Base-by-base conservation (phyloP, 2,329 filamentous ascomycete species). In the Talaromyces funiculosus region DNA sequence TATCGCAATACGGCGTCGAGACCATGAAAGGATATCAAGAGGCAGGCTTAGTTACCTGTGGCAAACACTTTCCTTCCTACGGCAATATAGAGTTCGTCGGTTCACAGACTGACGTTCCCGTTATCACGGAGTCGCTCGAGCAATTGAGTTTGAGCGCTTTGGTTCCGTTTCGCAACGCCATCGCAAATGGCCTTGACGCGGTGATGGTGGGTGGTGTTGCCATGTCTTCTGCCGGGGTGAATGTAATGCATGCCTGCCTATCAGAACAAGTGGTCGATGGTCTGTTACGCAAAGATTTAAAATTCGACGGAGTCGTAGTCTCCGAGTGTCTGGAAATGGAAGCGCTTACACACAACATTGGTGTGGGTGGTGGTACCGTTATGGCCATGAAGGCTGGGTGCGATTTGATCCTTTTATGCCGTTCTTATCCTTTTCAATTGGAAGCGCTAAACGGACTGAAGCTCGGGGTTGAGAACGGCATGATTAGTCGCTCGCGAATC, bases 301-400 rank as follows among this genome's bases (percentile, higher is more conserved):
- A 89, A 2, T 97, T 97, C 68, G 85, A 90, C 54, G 93, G 93
- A 1, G 92, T 97, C 2, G 92, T 94, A 24, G 91, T 97, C 54
- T 97, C 92, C 0, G 93, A 97, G 71, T 97, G 93, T 66, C 78
- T 97, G 7, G 93, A 97, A 72, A 97, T 97, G 93, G 92, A 97
- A 70, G 92, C 92, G 0, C 82, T 97, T 8, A 94, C 91, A 65
- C 90, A 96, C 70, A 95, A 97, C 68, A 94, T 97, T 54, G 93
- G 93, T n/a, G 92, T 99, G 18, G 92, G 93, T 66, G 93, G 94
- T 42, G 94, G 94, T 12, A 96, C 93, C 0, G 91, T 97, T 67
- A 97, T 97, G 92, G 94, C 94, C 3, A 90, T 97, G 55, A 94
- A 96, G 72, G 93, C 94, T 33, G 94, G 94, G 14, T 97, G 94